Evolutionary conservation across 768 basidiomycete species (phyloP).

Genomic region (Tulasnella sp.): DNA sequence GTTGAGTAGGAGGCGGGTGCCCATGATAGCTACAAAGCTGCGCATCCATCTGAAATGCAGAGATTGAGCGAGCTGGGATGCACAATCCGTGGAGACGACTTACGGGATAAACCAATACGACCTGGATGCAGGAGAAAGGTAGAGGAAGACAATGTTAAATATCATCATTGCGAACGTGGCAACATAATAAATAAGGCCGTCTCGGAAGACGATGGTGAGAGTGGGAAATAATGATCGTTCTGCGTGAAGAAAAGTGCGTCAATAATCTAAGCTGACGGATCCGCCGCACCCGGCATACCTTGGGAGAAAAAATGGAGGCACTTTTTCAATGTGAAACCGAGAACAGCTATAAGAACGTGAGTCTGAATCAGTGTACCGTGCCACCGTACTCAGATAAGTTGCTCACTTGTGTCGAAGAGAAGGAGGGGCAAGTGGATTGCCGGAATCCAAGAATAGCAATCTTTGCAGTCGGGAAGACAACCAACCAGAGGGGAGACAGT

Average conservation of each 20-base stretch:
- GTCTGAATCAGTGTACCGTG: neutral
- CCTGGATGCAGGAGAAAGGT: neutral
- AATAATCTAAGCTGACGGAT: too few relatives aligned
- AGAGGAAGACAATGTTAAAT: neutral
- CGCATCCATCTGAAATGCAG: neutral
- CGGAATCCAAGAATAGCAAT: slow-evolving; percentile 3
- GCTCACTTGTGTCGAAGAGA: neutral
- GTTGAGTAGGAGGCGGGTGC: slow-evolving; percentile 6
- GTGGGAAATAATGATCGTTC: neutral
- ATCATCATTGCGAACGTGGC: neutral
- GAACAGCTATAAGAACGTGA: neutral
- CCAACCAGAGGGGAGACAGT: neutral
- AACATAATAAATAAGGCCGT: neutral
- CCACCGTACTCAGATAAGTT: neutral
- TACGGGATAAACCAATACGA: slow-evolving; percentile 2
- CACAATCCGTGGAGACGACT: neutral
- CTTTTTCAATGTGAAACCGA: neutral
- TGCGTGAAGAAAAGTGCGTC: neutral
- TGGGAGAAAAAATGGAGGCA: neutral
- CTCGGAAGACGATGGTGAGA: slow-evolving; percentile 1
- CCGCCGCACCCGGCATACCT: neutral
- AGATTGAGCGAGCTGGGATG: neutral
- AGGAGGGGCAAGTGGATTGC: neutral
- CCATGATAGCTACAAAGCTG: neutral
- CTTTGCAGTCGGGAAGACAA: neutral